Conservation (phyloP, 2,329 filamentous ascomycete species). For the Fusarium sp. region DNA sequence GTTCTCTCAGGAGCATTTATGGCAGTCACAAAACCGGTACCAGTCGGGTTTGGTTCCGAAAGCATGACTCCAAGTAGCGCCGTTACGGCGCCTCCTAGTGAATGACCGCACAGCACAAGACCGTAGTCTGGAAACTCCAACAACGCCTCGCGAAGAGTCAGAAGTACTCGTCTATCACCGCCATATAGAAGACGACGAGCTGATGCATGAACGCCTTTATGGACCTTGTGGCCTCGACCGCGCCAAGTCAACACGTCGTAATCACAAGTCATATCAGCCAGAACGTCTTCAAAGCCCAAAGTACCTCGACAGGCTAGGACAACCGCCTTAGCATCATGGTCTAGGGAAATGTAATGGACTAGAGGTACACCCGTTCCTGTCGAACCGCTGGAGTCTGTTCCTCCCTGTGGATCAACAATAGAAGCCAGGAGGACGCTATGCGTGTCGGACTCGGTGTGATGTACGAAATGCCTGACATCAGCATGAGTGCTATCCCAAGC, state of each 20-base stretch:
- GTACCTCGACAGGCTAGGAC: constrained; percentile 80
- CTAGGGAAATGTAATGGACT: constrained; percentile 78
- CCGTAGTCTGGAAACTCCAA: constrained; percentile 76
- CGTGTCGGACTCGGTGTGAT: constrained; percentile 69
- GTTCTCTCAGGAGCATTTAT: constrained; percentile 59
- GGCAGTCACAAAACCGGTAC: constrained; percentile 73
- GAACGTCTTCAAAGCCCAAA: constrained; percentile 77
- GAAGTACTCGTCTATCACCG: constrained; percentile 73
- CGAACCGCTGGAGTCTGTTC: constrained; percentile 72
- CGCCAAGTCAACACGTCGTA: constrained; percentile 75
- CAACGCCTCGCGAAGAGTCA: constrained; percentile 73
- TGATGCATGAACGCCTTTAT: constrained; percentile 80
- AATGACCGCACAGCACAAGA: constrained; percentile 76
- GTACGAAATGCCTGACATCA: constrained; percentile 72
- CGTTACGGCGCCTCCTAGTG: constrained; percentile 76
- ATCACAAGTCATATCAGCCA: constrained; percentile 80
- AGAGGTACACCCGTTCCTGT: constrained; percentile 75
- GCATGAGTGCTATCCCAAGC: constrained; percentile 64
- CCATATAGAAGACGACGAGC: constrained; percentile 75
- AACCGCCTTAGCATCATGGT: constrained; percentile 77
- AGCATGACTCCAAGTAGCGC: constrained; percentile 78
- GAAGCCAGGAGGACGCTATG: constrained; percentile 74
- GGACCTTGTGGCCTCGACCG: constrained; percentile 73
- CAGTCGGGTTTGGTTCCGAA: constrained; percentile 68
- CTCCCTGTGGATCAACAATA: constrained; percentile 76